Percentiles rank a stretch among this genome's conserved stretches.
These are phyloP conservation scores for Thyridium curvatum DNA, from an alignment of 2,329 filamentous ascomycete genomes.

Conservation along the genomic window DNA sequence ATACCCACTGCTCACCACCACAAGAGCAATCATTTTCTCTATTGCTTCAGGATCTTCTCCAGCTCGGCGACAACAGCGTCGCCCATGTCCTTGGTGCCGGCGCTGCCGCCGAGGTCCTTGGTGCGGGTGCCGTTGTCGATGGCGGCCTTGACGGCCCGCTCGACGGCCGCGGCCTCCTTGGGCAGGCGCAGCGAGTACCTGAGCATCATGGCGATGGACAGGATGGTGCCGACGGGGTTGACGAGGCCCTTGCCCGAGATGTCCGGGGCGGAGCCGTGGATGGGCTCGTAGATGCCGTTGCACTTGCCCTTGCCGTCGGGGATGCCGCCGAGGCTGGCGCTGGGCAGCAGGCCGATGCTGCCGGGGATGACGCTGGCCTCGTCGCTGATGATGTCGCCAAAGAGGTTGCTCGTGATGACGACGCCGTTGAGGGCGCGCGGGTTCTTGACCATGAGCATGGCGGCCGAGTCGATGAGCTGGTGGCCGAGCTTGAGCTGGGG, in stretches of 20 bases:
- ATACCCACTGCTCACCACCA: too few relatives aligned
- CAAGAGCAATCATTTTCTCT: too few relatives aligned
- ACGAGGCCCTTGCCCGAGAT: slow-evolving; percentile 89
- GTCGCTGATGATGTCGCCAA: slow-evolving; percentile 93
- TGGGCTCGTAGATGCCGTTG: slow-evolving; percentile 96
- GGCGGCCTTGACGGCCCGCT: slow-evolving; percentile 72
- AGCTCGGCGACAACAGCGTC: slow-evolving; percentile 76
- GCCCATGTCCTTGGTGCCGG: slow-evolving; percentile 66
- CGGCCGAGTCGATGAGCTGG: slow-evolving; percentile 92
- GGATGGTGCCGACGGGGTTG: slow-evolving; percentile 85
- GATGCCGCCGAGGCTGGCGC: slow-evolving; percentile 78
- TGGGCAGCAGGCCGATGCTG: slow-evolving; percentile 80
- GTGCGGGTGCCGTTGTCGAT: slow-evolving; percentile 77
- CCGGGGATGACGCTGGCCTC: slow-evolving; percentile 94
- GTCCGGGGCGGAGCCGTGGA: slow-evolving; percentile 90
- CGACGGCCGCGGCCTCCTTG: slow-evolving; percentile 70
- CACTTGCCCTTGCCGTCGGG: slow-evolving; percentile 79
- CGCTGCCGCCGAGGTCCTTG: slow-evolving; percentile 75
- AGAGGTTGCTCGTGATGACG: slow-evolving; percentile 87
- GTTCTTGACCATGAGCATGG: slow-evolving; percentile 97
- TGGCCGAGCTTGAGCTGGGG: slow-evolving; percentile 78
- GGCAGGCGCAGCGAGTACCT: slow-evolving; percentile 83
- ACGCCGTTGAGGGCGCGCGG: slow-evolving; percentile 83
- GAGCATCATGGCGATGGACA: slow-evolving; percentile 93
- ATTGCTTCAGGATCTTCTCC: slow-evolving; percentile 59